Percentiles rank a stretch among this genome's conserved stretches.
Evolutionary conservation across 1,284 basidiomycete genomes (phyloP).

Genomic region (Fomitopsis pinicola): DNA sequence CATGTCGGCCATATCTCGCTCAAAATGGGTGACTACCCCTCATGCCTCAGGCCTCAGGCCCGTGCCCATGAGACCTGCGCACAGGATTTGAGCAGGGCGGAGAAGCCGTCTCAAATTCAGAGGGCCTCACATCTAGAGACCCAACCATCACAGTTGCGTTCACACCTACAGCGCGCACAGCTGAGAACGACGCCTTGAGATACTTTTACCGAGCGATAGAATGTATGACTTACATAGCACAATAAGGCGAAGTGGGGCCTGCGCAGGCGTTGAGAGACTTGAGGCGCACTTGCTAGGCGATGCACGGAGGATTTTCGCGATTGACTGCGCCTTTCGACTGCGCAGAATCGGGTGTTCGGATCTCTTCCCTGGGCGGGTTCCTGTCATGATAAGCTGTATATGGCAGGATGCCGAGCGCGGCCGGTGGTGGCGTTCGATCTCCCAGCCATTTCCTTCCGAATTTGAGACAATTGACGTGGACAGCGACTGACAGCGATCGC

Average conservation of each 20-base stretch:
- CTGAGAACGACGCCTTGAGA: neutral
- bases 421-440: neutral
- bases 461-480: neutral
- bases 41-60: too few relatives aligned
- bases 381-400: neutral
- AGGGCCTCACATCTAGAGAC: neutral
- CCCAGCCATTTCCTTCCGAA: neutral
- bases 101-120: neutral
- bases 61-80: neutral
- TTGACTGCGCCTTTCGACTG: neutral
- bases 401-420: neutral
- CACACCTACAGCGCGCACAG: neutral
- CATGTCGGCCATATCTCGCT: neutral
- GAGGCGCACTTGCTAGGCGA: neutral
- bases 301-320: neutral
- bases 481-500: neutral
- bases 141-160: neutral
- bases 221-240: neutral
- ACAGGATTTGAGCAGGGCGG: neutral
- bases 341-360: neutral
- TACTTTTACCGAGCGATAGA: neutral
- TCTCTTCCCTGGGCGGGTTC: neutral
- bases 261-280: neutral
- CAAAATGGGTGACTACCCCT: neutral
- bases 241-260: neutral